Evolutionary conservation across 2,329 filamentous ascomycete genomes (phyloP), one percentile per base, ranked within the genome.

Genomic region (Daldinia sp.): DNA sequence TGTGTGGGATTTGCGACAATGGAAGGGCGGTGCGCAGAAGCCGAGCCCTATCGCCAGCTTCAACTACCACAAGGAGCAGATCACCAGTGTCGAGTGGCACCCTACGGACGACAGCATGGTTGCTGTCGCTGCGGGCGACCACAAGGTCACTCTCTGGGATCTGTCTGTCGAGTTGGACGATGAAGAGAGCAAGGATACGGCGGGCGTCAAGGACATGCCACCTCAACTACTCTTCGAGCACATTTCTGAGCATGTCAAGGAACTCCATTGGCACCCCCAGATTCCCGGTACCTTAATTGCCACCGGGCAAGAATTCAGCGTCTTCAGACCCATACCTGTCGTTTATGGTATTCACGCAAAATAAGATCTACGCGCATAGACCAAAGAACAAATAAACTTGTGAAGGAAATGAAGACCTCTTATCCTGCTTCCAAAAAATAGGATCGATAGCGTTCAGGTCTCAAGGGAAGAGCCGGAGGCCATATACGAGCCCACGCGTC

Each of bases 11-110:
- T 81, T 99, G 73, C 87, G 95, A 55, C 91, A 96, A 77, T 98
- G 94, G 94, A 97, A 97, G 81, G 88, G 88, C 2, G 82, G 81
- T 67, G 77, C 81, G 5, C 79, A 84, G 70, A 85, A 83, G 80
- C 90, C 91, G 4, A 89, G 89, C 48, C 91, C 95, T 0, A 91
- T 98, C n/a, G 95, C 95, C 3, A 91, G 90, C 71, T 99, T 98
- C 80, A 85, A 88, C 73, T 98, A 97, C 83, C 94, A 99, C 84
- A 94, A 93, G 78, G 93, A 97, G 78, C 95, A 97, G 71, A 93
- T 99, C 72, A 99, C 95, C 5, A 93, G 90, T 70, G 86, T 99
- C 35, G 94, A 98, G 80, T 99, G 95, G 94, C 94, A 98, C 78
- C 94, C 95, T 2, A 94, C 92, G 1, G 95, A 99, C 74, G 94